Base-by-base conservation (phyloP, 1,284 basidiomycete genomes). In the Takashimella tepidaria region DNA sequence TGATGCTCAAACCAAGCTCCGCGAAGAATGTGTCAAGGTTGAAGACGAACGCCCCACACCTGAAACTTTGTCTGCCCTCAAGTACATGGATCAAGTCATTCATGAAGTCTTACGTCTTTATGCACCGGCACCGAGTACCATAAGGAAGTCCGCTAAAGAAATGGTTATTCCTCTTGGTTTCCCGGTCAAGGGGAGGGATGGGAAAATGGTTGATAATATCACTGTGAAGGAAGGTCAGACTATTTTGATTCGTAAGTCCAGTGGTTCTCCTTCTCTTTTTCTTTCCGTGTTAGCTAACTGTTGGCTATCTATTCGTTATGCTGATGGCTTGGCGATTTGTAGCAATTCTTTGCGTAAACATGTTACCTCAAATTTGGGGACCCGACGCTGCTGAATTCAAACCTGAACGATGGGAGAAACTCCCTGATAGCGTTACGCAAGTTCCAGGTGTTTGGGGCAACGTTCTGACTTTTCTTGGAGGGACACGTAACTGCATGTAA, bases 71-170 rank as follows among this genome's bases (percentile, higher is more conserved):
- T 73, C 74, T 48, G 70, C 73, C 0, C 70, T 83, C 1, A 73
- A 78, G 0, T 84, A 82, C 61, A 76, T 86, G 31, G 83, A 86
- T 57, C 78, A 78, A 5, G 83, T 89, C 12, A 77, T 88, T 26
- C 81, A 83, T 51, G 88, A 91, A 74, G 75, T 78, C 1, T 77
- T 89, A 25, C 77, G 87, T 31, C 63, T 88, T 41, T 81, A 83
- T 66, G 75, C 83, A 8, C 86, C 87, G 0, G 83, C 87, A 4
- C 80, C 83, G 4, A 78, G 76, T 47, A 86, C 85, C 5, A 83
- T 85, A 75, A 80, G 87, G 16, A 79, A 82, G 10, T 27, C 77
- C 5, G 79, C 77, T 13, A 67, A 77, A n/a, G 82, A 83, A 57
- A 80, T 82, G 52, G 77, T 82, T 31, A 79, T 90, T 40, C 86